These are phyloP conservation scores for Heracleum sosnowskyi DNA, from an alignment of 129 eudicot species.

Conservation along the genomic window DNA sequence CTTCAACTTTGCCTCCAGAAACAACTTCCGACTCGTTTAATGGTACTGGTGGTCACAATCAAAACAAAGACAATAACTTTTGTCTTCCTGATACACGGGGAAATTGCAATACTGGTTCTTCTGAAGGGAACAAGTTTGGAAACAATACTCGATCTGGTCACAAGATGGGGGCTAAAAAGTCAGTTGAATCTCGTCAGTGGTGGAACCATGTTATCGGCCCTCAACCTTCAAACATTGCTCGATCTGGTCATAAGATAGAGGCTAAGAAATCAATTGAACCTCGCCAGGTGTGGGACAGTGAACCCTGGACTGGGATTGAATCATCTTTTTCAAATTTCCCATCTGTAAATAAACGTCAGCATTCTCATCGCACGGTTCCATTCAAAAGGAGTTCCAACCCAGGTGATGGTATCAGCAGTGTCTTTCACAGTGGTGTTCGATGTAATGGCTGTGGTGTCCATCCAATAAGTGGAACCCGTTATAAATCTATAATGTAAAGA, in stretches of 20 bases:
- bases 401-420: conserved; percentile 26
- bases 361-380: conserved; percentile 21
- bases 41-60: conserved; percentile 6
- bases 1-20: background rate
- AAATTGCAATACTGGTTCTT: background rate
- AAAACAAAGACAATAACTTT: background rate
- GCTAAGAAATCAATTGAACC: conserved; percentile 3
- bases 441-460: conserved; percentile 83
- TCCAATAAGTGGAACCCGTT: conserved; percentile 80
- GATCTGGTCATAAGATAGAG: conserved; percentile 13
- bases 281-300: background rate
- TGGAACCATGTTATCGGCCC: background rate
- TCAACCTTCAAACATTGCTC: background rate
- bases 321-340: conserved; percentile 40
- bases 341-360: conserved; percentile 17
- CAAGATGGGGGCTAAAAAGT: conserved; percentile 11
- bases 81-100: background rate
- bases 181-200: background rate
- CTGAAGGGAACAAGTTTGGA: conserved; percentile 1
- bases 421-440: conserved; percentile 69
- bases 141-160: conserved; percentile 10
- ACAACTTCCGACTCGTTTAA: background rate
- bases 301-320: background rate
- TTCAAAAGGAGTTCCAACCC: conserved; percentile 23
- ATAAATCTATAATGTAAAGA: conserved; percentile 83